These are phyloP conservation scores for Alternaria infectoria DNA, from an alignment of 2,329 filamentous ascomycete genomes.

Conservation along the genomic window DNA sequence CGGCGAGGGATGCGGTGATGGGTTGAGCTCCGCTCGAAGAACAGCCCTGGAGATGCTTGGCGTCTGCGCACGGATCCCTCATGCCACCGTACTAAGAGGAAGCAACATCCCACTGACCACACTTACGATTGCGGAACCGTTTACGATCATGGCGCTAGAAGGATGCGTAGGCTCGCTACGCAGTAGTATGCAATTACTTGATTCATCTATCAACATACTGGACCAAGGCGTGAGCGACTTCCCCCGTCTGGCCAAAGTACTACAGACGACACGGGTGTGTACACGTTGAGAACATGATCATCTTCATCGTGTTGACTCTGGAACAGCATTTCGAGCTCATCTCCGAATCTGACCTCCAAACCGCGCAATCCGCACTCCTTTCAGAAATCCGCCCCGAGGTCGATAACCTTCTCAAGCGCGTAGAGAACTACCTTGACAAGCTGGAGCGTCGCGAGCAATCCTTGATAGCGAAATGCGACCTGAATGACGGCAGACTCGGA, in stretches of 20 bases:
- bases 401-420: conserved; percentile 75
- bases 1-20: conserved; percentile 37
- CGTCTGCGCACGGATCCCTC: conserved; percentile 26
- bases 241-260: conserved; percentile 66
- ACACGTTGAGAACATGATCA: not conserved
- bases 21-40: conserved; percentile 26
- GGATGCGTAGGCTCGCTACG: conserved; percentile 67
- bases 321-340: conserved; percentile 88
- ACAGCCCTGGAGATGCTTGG: conserved; percentile 37
- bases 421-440: conserved; percentile 82
- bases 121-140: not conserved
- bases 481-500: conserved; percentile 76
- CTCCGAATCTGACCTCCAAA: conserved; percentile 79
- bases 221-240: conserved; percentile 69
- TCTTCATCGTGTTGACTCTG: not conserved
- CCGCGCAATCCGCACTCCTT: conserved; percentile 82
- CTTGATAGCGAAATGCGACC: conserved; percentile 79
- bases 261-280: conserved; percentile 66
- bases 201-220: conserved; percentile 68
- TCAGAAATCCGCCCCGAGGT: conserved; percentile 92
- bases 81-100: not conserved
- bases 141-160: conserved; percentile 51
- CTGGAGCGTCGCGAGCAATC: conserved; percentile 83
- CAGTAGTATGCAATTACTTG: conserved; percentile 66
- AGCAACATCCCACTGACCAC: conserved; percentile 10